Evolutionary conservation across 495 filamentous ascomycete species (phyloP).

Genomic region (Coniosporium apollinis): DNA sequence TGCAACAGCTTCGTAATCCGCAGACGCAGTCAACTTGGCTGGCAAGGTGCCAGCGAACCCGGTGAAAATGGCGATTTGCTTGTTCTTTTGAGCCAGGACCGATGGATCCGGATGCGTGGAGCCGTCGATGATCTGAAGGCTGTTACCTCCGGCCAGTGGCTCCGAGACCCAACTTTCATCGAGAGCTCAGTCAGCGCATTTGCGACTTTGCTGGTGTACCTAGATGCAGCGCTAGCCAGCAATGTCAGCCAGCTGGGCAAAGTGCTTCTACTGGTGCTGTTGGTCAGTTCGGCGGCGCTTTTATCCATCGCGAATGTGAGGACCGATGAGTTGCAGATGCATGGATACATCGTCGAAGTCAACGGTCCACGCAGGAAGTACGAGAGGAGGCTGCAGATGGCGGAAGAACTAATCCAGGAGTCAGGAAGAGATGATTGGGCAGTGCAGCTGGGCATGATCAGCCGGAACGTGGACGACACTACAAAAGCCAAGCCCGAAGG

Average conservation of each 20-base stretch:
- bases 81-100: conserved; percentile 25
- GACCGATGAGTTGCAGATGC: conserved; percentile 14
- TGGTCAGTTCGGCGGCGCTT: conserved; percentile 32
- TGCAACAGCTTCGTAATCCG: conserved; percentile 39
- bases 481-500: too few relatives aligned
- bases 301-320: conserved; percentile 32
- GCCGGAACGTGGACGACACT: not conserved
- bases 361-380: conserved; percentile 17
- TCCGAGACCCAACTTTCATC: conserved; percentile 31
- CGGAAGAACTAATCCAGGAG: conserved; percentile 22
- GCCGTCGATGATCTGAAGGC: conserved; percentile 37
- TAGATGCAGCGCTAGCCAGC: conserved; percentile 32
- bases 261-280: conserved; percentile 30
- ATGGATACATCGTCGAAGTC: conserved; percentile 14
- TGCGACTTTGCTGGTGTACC: conserved; percentile 38
- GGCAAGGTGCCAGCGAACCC: conserved; percentile 24
- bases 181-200: conserved; percentile 31
- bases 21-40: conserved; percentile 22
- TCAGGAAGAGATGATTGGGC: conserved; percentile 25
- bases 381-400: conserved; percentile 21
- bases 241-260: conserved; percentile 33
- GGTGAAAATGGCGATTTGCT: conserved; percentile 25
- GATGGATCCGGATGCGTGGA: conserved; percentile 35
- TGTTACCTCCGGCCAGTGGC: conserved; percentile 38
- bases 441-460: conserved; percentile 21